phyloP scores from a whole-genome alignment of 1,139 yeast genomes.

The Kodamaea derodonti region DNA sequence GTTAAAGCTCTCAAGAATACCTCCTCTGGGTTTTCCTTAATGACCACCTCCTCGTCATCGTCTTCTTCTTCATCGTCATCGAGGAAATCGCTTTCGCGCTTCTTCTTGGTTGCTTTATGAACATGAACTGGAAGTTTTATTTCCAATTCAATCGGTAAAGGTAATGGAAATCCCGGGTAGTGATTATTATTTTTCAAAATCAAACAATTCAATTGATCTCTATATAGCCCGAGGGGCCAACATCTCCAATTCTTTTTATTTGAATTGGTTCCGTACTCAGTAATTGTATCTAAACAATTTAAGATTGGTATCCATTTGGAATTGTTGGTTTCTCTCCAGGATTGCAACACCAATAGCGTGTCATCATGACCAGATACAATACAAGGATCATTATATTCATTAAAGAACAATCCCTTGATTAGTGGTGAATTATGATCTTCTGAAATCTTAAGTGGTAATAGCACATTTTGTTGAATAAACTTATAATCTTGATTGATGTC shows the following conservation, averaged over 20 bases:
- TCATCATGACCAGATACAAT: constrained; percentile 70
- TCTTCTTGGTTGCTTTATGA: constrained; percentile 17
- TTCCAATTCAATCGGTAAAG: constrained; percentile 76
- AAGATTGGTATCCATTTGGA: constrained; percentile 88
- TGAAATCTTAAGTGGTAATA: constrained; percentile 31
- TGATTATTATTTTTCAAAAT: constrained; percentile 56
- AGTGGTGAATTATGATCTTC: constrained; percentile 25
- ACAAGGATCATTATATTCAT: constrained; percentile 85
- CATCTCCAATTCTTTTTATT: constrained; percentile 53
- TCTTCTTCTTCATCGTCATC: constrained; percentile 23
- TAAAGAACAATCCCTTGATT: constrained; percentile 72
- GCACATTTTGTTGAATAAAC: constrained; percentile 38
- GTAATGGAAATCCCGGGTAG: constrained; percentile 70
- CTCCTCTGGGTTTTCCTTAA: constrained; percentile 43
- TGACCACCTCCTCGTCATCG: constrained; percentile 16
- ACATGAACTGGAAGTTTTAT: constrained; percentile 57
- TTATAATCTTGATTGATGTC: constrained; percentile 34
- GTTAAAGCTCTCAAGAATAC: constrained; percentile 42
- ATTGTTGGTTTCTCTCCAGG: constrained; percentile 76
- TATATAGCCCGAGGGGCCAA: constrained; percentile 86
- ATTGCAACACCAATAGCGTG: constrained; percentile 60
- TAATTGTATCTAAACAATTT: constrained; percentile 57
- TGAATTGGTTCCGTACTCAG: constrained; percentile 46
- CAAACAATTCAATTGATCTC: constrained; percentile 67
- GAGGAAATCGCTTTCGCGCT: constrained; percentile 14